These are phyloP conservation scores for Penicillium sp. DNA, from an alignment of 2,329 filamentous ascomycete species.

Conservation along the genomic window DNA sequence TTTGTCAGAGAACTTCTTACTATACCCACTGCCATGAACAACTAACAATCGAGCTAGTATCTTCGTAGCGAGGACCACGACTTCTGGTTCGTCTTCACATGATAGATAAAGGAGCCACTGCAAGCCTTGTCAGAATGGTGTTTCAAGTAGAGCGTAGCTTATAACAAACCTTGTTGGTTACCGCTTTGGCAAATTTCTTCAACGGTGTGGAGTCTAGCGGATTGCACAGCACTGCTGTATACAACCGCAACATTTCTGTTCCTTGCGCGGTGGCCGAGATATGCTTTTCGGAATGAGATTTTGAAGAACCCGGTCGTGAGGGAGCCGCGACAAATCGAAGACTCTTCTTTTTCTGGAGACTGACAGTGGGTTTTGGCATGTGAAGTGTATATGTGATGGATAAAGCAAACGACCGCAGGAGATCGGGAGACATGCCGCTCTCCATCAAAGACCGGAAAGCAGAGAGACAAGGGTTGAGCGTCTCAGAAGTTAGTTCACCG, in stretches of 20 bases:
- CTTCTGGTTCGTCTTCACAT: slow-evolving; percentile 79
- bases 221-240: slow-evolving; percentile 75
- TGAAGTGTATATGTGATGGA: slow-evolving; percentile 94
- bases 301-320: slow-evolving; percentile 30
- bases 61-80: slow-evolving; percentile 76
- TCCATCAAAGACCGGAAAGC: slow-evolving; percentile 79
- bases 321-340: slow-evolving; percentile 35
- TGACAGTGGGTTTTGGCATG: slow-evolving; percentile 49
- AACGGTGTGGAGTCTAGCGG: slow-evolving; percentile 68
- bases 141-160: background rate
- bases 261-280: slow-evolving; percentile 69
- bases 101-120: slow-evolving; percentile 91
- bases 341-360: slow-evolving; percentile 49
- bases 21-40: slow-evolving; percentile 78
- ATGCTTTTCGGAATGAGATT: slow-evolving; percentile 34
- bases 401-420: slow-evolving; percentile 80
- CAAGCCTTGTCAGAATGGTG: slow-evolving; percentile 9
- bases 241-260: slow-evolving; percentile 72
- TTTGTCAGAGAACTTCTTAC: slow-evolving; percentile 80
- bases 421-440: slow-evolving; percentile 78
- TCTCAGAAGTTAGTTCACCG: slow-evolving; percentile 71
- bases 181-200: slow-evolving; percentile 86
- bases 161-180: slow-evolving; percentile 80
- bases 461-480: slow-evolving; percentile 72
- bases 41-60: slow-evolving; percentile 82